Percentiles rank a stretch among this genome's conserved stretches.
phyloP scores from a whole-genome alignment of 2,329 filamentous ascomycete genomes.

The Trichoderma hamatum region DNA sequence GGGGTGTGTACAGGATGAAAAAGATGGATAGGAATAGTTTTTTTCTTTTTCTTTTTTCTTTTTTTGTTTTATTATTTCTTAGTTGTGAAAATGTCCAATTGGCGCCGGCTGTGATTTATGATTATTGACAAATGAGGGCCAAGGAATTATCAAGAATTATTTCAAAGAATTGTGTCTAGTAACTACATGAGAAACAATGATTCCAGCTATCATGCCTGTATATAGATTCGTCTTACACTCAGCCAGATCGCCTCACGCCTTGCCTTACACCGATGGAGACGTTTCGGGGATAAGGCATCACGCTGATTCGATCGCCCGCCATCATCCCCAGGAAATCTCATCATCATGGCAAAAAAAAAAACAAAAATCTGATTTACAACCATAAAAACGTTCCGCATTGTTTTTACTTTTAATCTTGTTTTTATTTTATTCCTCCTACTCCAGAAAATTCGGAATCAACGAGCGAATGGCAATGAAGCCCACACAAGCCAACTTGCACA shows the following conservation, averaged over 20 bases:
- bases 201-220: background rate
- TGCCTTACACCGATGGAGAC: background rate
- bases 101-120: background rate
- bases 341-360: background rate
- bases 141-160: background rate
- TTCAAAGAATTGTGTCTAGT: background rate
- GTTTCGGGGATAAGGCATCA: background rate
- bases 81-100: background rate
- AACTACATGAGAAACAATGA: background rate
- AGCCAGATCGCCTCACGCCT: background rate
- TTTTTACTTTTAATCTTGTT: background rate
- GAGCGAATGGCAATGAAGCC: background rate
- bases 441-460: background rate
- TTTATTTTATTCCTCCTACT: background rate
- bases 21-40: background rate
- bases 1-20: constrained; percentile 5
- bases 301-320: background rate
- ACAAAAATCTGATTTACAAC: background rate
- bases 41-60: too few relatives aligned
- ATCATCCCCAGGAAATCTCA: background rate
- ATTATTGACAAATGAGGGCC: background rate
- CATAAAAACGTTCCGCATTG: background rate
- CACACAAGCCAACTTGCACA: background rate
- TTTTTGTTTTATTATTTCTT: background rate
- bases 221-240: background rate